These are phyloP conservation scores for Prunus davidiana DNA, from an alignment of 306 rosid genomes.

Conservation along the genomic window DNA sequence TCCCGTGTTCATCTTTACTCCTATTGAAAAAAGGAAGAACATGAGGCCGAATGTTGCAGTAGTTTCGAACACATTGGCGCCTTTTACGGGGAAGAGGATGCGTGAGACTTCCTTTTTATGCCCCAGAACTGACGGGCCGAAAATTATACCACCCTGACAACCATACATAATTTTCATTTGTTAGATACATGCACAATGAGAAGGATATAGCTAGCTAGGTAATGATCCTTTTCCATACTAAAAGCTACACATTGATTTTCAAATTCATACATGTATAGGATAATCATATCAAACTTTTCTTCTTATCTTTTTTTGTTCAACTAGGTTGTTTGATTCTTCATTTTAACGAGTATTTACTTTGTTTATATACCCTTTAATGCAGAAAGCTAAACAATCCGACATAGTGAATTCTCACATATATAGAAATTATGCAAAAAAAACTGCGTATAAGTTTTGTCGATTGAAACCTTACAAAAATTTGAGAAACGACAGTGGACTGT, in stretches of 20 bases:
- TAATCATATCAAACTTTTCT: no score
- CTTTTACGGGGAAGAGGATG: slow-evolving; percentile 39
- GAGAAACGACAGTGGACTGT: slow-evolving; percentile 63
- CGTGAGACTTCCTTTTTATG: slow-evolving; percentile 10
- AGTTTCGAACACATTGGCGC: slow-evolving; percentile 38
- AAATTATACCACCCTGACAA: slow-evolving; percentile 48
- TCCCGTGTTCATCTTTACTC: slow-evolving; percentile 40
- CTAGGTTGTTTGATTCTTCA: no score
- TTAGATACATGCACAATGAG: neutral
- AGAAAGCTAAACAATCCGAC: neutral
- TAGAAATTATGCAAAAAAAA: neutral
- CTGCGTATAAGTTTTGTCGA: neutral
- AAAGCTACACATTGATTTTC: neutral
- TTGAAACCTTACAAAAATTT: slow-evolving; percentile 51
- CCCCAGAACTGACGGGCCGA: slow-evolving; percentile 63
- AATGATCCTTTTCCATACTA: neutral
- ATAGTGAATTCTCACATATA: neutral
- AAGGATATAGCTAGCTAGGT: neutral
- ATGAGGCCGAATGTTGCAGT: slow-evolving; percentile 36
- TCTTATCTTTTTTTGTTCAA: no score
- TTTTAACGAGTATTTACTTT: neutral
- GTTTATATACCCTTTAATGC: neutral
- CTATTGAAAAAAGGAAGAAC: slow-evolving; percentile 46
- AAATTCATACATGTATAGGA: neutral
- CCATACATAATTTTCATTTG: neutral